A percentile compares a stretch with the other conserved stretches of the same genome.
phyloP scores from a whole-genome alignment of 352 stramenopile genomes.

The Pythium dissotocum region DNA sequence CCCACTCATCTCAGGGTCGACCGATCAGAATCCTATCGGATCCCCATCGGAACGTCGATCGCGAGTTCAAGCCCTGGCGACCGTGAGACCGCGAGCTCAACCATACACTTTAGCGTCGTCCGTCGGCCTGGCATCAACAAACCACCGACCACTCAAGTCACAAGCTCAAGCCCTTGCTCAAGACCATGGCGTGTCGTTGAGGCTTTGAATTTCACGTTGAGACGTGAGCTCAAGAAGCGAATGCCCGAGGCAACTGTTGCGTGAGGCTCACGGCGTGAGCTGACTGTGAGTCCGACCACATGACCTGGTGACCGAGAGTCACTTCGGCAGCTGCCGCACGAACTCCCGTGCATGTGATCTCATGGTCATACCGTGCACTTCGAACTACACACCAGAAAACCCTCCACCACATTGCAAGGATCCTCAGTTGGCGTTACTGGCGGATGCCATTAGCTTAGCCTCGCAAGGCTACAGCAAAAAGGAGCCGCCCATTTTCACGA shows the following conservation, averaged over 20 bases:
- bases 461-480: background rate
- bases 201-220: too few species aligned
- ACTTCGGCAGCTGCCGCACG: background rate
- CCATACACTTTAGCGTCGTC: slow-evolving; percentile 1
- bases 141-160: background rate
- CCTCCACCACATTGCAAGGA: background rate
- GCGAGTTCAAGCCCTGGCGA: background rate
- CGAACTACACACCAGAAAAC: background rate
- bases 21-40: background rate
- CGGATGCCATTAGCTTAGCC: slow-evolving; percentile 3
- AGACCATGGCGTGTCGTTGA: too few species aligned
- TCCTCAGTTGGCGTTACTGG: background rate
- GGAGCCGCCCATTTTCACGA: background rate
- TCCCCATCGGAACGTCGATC: background rate
- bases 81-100: too few species aligned
- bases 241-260: too few species aligned
- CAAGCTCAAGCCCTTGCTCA: too few species aligned
- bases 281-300: too few species aligned
- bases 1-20: background rate
- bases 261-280: too few species aligned
- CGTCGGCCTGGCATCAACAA: background rate
- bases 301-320: background rate
- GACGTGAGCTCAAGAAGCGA: too few species aligned
- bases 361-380: background rate
- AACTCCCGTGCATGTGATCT: background rate